Conservation (phyloP, 106 monocot species). For the Chionographis japonica region DNA sequence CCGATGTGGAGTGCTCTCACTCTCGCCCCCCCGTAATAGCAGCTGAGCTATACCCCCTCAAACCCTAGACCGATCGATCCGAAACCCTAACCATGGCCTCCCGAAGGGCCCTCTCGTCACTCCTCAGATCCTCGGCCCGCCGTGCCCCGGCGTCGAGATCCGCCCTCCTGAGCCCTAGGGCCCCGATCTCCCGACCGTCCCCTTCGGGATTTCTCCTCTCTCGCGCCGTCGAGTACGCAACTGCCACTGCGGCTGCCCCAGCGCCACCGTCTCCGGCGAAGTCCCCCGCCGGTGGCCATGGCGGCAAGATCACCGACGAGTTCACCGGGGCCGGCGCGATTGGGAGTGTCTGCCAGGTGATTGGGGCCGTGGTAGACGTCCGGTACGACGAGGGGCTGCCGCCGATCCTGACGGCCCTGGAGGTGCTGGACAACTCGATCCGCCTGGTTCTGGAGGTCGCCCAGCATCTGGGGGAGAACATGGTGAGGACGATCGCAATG, state of each 20-base stretch:
- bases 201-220: slow-evolving; percentile 29
- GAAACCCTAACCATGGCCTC: slow-evolving; percentile 15
- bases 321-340: slow-evolving; percentile 42
- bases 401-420: slow-evolving; percentile 39
- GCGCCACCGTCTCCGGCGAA: slow-evolving; percentile 10
- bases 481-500: slow-evolving; percentile 45
- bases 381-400: slow-evolving; percentile 37
- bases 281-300: not conserved
- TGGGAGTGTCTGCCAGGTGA: slow-evolving; percentile 40
- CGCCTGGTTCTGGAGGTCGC: slow-evolving; percentile 44
- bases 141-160: too few relatives aligned
- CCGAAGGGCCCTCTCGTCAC: slow-evolving; percentile 32
- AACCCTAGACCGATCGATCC: too few relatives aligned
- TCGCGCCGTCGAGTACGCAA: slow-evolving; percentile 32
- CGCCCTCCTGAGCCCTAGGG: not conserved
- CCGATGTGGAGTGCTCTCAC: too few relatives aligned
- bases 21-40: not conserved
- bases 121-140: slow-evolving; percentile 23
- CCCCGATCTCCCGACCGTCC: slow-evolving; percentile 14
- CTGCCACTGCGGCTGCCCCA: slow-evolving; percentile 14
- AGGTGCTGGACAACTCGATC: slow-evolving; percentile 40
- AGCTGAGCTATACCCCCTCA: too few relatives aligned
- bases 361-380: slow-evolving; percentile 46
- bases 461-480: slow-evolving; percentile 48
- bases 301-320: slow-evolving; percentile 43